Percentiles rank a stretch among this genome's conserved stretches.
Evolutionary conservation across 768 basidiomycete genomes (phyloP).

Genomic region (Tricholoma flavovirens): DNA sequence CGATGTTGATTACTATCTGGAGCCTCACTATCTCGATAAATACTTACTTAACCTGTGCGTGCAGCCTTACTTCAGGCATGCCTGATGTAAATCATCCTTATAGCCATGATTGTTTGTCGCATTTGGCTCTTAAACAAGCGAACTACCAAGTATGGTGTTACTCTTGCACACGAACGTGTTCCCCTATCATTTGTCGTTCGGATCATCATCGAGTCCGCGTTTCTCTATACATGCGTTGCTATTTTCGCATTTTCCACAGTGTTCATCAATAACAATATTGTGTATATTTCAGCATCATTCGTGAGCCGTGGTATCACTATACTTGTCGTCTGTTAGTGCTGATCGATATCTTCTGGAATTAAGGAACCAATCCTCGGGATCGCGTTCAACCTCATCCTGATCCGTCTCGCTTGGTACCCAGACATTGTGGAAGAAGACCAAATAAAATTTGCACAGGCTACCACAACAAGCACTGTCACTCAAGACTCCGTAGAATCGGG

Average conservation of each 20-base stretch:
- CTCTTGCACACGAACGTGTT: neutral
- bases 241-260: neutral
- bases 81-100: neutral
- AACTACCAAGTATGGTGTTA: neutral
- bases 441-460: neutral
- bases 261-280: neutral
- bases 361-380: neutral
- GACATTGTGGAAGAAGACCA: neutral
- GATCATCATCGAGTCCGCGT: neutral
- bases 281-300: neutral
- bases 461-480: neutral
- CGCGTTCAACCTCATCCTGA: slow-evolving; percentile 2
- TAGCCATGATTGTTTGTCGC: neutral
- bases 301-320: neutral
- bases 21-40: slow-evolving; percentile 12
- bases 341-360: neutral
- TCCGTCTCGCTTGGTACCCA: neutral
- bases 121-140: neutral
- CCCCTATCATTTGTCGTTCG: neutral
- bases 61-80: neutral
- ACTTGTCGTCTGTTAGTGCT: neutral
- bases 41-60: slow-evolving; percentile 13
- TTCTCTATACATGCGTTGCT: neutral
- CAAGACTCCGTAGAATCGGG: neutral
- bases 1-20: slow-evolving; percentile 8